Conservation (phyloP, 768 basidiomycete genomes). For the Trametes cinnabarina region DNA sequence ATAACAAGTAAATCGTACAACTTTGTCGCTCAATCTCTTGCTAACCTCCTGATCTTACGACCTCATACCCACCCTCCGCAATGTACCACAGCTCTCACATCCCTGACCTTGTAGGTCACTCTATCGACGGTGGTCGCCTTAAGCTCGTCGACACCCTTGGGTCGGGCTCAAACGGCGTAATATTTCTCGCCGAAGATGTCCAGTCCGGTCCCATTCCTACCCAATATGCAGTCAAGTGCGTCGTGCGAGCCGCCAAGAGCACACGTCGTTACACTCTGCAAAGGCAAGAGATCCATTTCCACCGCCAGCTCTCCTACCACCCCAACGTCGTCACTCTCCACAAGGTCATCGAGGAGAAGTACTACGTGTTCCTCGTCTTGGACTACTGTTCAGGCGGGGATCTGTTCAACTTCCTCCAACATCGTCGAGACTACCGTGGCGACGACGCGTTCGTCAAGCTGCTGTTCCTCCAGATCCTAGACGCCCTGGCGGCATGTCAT, state of each 20-base stretch:
- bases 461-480: conserved; percentile 53
- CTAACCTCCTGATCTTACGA: not conserved
- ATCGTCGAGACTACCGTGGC: conserved; percentile 35
- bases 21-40: not conserved
- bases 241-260: conserved; percentile 19
- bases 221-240: conserved; percentile 29
- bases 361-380: conserved; percentile 67
- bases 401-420: conserved; percentile 45
- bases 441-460: conserved; percentile 44
- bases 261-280: conserved; percentile 36
- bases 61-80: not conserved
- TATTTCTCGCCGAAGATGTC: conserved; percentile 26
- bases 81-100: conserved; percentile 13
- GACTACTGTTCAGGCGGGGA: conserved; percentile 45
- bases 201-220: not conserved
- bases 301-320: conserved; percentile 51
- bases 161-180: conserved; percentile 27
- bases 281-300: conserved; percentile 63
- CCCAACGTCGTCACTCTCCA: conserved; percentile 71
- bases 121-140: conserved; percentile 26
- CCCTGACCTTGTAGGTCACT: conserved; percentile 24
- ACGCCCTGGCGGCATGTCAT: conserved; percentile 53
- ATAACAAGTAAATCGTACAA: conserved; percentile 1
- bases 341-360: conserved; percentile 57
- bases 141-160: conserved; percentile 23